Conservation (phyloP, 345 rosid genomes). For the Passiflora organensis region DNA sequence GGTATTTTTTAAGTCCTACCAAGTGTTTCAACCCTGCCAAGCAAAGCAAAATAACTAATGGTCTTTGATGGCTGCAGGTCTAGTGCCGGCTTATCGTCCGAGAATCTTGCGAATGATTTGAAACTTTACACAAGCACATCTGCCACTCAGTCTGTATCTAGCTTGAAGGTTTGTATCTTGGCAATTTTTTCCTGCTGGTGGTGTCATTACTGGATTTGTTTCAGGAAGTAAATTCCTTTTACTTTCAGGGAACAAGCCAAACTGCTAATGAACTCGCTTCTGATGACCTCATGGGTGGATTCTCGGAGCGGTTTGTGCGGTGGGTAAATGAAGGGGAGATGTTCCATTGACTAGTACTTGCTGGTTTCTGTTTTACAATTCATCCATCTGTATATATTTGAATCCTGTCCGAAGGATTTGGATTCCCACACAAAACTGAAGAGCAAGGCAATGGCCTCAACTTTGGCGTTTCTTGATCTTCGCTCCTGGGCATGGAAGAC, state of each 20-base stretch:
- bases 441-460: too few relatives aligned
- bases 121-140: slow-evolving; percentile 35
- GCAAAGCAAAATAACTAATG: neutral
- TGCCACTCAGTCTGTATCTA: slow-evolving; percentile 40
- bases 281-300: slow-evolving; percentile 21
- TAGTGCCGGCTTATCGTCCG: slow-evolving; percentile 45
- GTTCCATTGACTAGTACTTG: slow-evolving; percentile 13
- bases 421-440: slow-evolving; percentile 14
- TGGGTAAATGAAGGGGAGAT: slow-evolving; percentile 70
- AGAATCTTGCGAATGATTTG: slow-evolving; percentile 38
- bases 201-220: neutral
- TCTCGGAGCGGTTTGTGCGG: slow-evolving; percentile 42
- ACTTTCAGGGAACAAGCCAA: slow-evolving; percentile 40
- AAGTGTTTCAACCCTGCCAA: neutral
- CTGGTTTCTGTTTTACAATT: slow-evolving; percentile 10
- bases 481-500: too few relatives aligned
- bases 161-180: slow-evolving; percentile 40
- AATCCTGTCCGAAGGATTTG: slow-evolving; percentile 55
- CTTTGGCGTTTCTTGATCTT: too few relatives aligned
- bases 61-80: slow-evolving; percentile 43
- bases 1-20: slow-evolving; percentile 35
- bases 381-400: neutral
- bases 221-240: neutral
- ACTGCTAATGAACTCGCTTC: slow-evolving; percentile 9
- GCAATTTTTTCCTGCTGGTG: neutral